Conservation (phyloP, 768 basidiomycete species). For the Trametes cinnabarina region DNA sequence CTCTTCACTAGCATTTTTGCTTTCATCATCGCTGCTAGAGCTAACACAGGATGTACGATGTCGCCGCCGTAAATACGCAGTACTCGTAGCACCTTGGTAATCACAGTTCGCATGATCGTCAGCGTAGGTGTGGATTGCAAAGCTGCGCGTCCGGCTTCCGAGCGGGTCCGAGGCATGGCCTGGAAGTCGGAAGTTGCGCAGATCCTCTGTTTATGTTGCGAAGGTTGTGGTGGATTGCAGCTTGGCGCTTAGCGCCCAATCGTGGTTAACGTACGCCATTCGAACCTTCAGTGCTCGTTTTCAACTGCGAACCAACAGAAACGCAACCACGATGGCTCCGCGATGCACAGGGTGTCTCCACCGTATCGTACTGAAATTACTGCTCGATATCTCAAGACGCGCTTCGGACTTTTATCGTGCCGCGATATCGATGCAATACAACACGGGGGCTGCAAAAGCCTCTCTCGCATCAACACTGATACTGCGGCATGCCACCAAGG, state of each 20-base stretch:
- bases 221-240: too few relatives aligned
- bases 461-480: background rate
- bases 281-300: too few relatives aligned
- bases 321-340: background rate
- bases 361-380: background rate
- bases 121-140: background rate
- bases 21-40: background rate
- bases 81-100: slow-evolving; percentile 10
- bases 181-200: background rate
- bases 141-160: background rate
- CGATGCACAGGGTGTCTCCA: background rate
- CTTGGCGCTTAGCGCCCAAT: background rate
- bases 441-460: background rate
- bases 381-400: background rate
- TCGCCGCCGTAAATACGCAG: slow-evolving; percentile 6
- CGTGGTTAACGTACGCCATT: background rate
- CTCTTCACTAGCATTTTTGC: background rate
- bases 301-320: background rate
- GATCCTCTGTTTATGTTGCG: background rate
- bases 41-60: slow-evolving; percentile 17
- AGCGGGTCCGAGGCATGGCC: background rate
- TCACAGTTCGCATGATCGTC: background rate
- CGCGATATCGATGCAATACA: background rate
- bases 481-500: background rate
- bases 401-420: background rate